Conservation (phyloP, 148 eudicot species). For the Drosera capensis region DNA sequence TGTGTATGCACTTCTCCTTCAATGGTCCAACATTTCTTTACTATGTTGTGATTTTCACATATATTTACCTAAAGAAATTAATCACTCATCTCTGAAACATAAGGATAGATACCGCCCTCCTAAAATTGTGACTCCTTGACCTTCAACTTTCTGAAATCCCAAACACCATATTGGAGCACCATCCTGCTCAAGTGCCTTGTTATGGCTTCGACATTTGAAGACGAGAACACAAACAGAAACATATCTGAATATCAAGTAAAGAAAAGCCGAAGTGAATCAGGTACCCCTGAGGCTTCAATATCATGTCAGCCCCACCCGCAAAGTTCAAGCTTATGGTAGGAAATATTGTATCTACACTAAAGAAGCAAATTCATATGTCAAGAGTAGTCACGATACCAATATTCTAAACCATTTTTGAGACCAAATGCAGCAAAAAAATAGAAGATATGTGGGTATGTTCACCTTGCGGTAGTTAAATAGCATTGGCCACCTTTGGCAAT, state of each 20-base stretch:
- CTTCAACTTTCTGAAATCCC: constrained; percentile 70
- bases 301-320: constrained; percentile 79
- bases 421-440: not conserved
- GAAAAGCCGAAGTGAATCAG: constrained; percentile 55
- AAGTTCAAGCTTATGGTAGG: constrained; percentile 77
- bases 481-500: constrained; percentile 58
- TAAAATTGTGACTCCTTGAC: constrained; percentile 61
- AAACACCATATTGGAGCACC: constrained; percentile 89
- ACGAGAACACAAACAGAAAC: not conserved
- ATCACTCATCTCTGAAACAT: not conserved
- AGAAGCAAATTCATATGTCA: not conserved
- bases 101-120: constrained; percentile 53
- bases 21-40: too few species aligned
- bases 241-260: not conserved
- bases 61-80: not conserved
- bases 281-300: constrained; percentile 66
- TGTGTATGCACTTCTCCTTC: too few species aligned
- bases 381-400: not conserved
- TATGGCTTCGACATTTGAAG: constrained; percentile 1
- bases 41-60: not conserved
- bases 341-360: constrained; percentile 52
- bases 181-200: constrained; percentile 31
- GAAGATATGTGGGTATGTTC: constrained; percentile 3
- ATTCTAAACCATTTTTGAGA: not conserved
- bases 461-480: constrained; percentile 62